Base-by-base conservation (phyloP, 345 rosid species). In the Bretschneidera sinensis region DNA sequence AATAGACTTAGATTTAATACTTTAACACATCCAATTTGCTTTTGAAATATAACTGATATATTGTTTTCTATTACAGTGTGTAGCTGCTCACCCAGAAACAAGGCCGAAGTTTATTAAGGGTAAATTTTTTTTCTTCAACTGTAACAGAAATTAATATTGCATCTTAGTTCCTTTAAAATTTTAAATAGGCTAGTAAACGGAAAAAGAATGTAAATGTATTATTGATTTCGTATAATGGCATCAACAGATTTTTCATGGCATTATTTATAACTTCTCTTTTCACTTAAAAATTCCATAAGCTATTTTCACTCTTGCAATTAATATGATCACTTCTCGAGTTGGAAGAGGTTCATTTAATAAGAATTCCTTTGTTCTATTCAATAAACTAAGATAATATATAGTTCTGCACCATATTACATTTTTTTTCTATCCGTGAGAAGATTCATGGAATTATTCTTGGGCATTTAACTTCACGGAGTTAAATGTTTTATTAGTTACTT, bases 1-100 rank as follows among this genome's bases (percentile, higher is more conserved):
- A 47, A 62, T 48, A 54, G 53, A 0, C 52, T n/a, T n/a, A n/a
- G n/a, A n/a, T n/a, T n/a, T n/a, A n/a, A n/a, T n/a, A n/a, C n/a
- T n/a, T n/a, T n/a, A 16, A 25, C 21, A 50, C 5, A 39, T 60
- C 17, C 24, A 0, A 24, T n/a, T n/a, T n/a, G n/a, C n/a, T n/a
- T n/a, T n/a, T n/a, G n/a, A n/a, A n/a, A n/a, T n/a, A n/a, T n/a
- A 60, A 43, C 45, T 21, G 19, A 23, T 17, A 53, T 10, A 5
- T 43, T 31, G 10, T 67, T 54, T 57, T 62, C 10, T 24, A 45
- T 28, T 64, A 21, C 82, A 84, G 95, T 64, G 74, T 61, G 60
- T 81, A 55, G 95, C 95, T 45, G 55, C 80, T 62, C 91, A 87
- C 68, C 59, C 78, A 6, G 75, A 71, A 22, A 83, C 85, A 23